Evolutionary conservation across 371 early-diverging fungal genomes (phyloP).

Genomic region (Mucor racemosus): DNA sequence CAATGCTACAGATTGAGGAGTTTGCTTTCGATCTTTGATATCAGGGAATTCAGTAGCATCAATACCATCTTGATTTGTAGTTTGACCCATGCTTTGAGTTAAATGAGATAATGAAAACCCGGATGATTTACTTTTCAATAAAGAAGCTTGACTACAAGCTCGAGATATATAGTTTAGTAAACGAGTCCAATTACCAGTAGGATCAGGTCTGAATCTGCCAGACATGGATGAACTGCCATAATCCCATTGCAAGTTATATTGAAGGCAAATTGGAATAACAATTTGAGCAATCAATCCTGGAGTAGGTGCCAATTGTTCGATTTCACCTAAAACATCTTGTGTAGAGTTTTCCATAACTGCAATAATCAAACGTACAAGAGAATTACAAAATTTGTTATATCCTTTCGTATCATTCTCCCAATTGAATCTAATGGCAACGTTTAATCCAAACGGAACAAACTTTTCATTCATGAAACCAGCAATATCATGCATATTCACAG

Average conservation of each 20-base stretch:
- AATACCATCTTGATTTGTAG: slow-evolving; percentile 9
- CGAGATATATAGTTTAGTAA: slow-evolving; percentile 39
- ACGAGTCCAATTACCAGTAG: slow-evolving; percentile 50
- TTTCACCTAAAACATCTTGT: slow-evolving; percentile 53
- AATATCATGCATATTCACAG: slow-evolving; percentile 49
- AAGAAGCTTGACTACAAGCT: slow-evolving; percentile 44
- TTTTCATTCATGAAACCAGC: slow-evolving; percentile 52
- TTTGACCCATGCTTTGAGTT: slow-evolving; percentile 28
- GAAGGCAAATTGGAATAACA: slow-evolving; percentile 59
- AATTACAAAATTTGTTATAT: slow-evolving; percentile 47
- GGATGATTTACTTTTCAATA: slow-evolving; percentile 40
- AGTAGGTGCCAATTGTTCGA: slow-evolving; percentile 52
- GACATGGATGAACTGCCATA: slow-evolving; percentile 28
- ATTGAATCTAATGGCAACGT: slow-evolving; percentile 43
- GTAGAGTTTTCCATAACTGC: slow-evolving; percentile 60
- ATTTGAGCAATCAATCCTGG: slow-evolving; percentile 53
- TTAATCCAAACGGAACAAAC: slow-evolving; percentile 53
- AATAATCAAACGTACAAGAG: slow-evolving; percentile 60
- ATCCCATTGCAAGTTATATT: slow-evolving; percentile 46
- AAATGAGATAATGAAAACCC: slow-evolving; percentile 48
- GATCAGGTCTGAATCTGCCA: slow-evolving; percentile 32
- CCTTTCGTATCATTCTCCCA: slow-evolving; percentile 44
- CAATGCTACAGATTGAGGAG: slow-evolving; percentile 34
- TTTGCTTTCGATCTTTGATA: slow-evolving; percentile 42
- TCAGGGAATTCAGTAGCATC: slow-evolving; percentile 32